These are phyloP conservation scores for Podaxis pistillaris DNA, from an alignment of 768 basidiomycete genomes.

Conservation along the genomic window DNA sequence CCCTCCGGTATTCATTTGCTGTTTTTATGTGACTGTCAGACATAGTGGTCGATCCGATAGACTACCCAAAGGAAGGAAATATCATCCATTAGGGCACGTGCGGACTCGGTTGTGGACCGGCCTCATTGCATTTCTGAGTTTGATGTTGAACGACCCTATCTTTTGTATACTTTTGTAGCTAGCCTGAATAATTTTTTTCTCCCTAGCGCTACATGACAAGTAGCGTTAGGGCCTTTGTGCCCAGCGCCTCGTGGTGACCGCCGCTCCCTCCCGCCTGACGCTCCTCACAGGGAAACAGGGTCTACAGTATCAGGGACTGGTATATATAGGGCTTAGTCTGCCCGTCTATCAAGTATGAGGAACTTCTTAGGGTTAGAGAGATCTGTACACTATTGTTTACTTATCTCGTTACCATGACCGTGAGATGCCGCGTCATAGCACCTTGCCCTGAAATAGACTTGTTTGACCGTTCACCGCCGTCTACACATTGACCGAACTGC, in stretches of 20 bases:
- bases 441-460: slow-evolving; percentile 3
- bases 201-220: neutral
- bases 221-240: neutral
- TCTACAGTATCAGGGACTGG: neutral
- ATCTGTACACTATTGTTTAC: neutral
- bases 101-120: neutral
- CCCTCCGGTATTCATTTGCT: neutral
- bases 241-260: neutral
- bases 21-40: slow-evolving; percentile 8
- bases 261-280: neutral
- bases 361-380: slow-evolving; percentile 5
- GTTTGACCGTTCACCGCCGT: slow-evolving; percentile 9
- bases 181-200: neutral
- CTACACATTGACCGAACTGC: neutral
- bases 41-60: slow-evolving; percentile 11
- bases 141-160: neutral
- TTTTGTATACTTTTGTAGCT: neutral
- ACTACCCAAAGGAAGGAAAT: slow-evolving; percentile 10
- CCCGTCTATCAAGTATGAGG: neutral
- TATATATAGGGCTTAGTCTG: neutral
- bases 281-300: neutral
- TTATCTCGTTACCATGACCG: slow-evolving; percentile 11
- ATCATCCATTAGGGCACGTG: slow-evolving; percentile 1
- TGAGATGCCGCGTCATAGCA: slow-evolving; percentile 12
- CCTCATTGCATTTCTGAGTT: neutral